Base-by-base conservation (phyloP, 768 basidiomycete genomes). In the Podaxis sp. region DNA sequence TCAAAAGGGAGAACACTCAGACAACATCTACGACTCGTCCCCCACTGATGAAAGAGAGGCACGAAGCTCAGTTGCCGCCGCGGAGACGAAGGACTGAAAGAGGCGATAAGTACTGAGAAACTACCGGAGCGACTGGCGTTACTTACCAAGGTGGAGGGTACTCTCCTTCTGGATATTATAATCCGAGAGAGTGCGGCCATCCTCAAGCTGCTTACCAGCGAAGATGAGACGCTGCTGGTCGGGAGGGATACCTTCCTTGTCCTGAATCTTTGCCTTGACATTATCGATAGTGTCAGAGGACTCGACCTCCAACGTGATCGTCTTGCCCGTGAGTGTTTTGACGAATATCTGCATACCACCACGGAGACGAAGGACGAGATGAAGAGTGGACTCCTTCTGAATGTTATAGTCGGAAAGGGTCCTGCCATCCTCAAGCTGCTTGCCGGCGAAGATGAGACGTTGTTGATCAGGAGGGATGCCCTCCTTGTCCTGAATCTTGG, bases 371-470 rank as follows among this genome's bases (percentile, higher is more conserved):
- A 88, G 79, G 49, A 90, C 90, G n/a, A 92, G 74, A 64, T 90
- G 89, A 39, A 89, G 85, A 0, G 89, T 90, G 0, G 86, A 87
- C 74, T 90, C 90, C 77, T 92, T 88, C 82, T 91, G 90, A 39
- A 90, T 92, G 73, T 91, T 90, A 71, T 90, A 90, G 59, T 91
- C 88, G 0, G 88, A 86, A 79, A 95, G 82, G 0, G 95, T 97
- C 53, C 95, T 90, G 2, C 95, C 95, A 61, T 97, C 95, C 73
- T 96, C 95, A 11, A 96, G 78, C 71, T 96, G 95, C 80, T 96
- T 96, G 52, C 95, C 95, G 51, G 95, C 95, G 67, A 96, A 96
- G 73, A 92, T 94, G 52, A 95, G 78, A 49, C 94, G 90, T 70
- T 96, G 95, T 71, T 95, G 93, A 67, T 95, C 90, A 2, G 90